Conservation (phyloP, 2,329 filamentous ascomycete genomes). For the Epichloe coenophiala region DNA sequence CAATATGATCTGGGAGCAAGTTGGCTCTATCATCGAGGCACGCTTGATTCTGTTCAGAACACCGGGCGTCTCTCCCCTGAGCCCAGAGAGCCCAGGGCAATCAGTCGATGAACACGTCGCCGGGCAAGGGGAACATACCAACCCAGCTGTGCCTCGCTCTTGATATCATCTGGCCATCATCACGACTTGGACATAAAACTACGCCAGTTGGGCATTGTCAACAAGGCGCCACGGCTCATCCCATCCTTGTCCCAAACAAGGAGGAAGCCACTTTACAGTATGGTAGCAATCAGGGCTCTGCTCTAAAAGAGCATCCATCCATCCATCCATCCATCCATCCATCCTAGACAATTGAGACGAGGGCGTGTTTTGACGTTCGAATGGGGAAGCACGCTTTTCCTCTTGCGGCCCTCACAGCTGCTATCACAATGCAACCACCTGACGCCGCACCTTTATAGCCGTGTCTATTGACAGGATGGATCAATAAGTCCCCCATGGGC, state of each 20-base stretch:
- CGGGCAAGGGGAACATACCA: too few relatives aligned
- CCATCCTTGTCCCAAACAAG: background rate
- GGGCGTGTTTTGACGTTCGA: background rate
- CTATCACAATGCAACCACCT: background rate
- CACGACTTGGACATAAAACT: background rate
- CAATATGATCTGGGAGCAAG: too few relatives aligned
- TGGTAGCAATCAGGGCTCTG: too few relatives aligned
- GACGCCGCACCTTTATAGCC: background rate
- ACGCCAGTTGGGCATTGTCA: background rate
- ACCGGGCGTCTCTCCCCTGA: too few relatives aligned
- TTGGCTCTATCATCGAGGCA: too few relatives aligned
- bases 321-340: too few relatives aligned
- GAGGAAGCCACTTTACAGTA: too few relatives aligned
- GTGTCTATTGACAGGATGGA: background rate
- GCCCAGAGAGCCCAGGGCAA: too few relatives aligned
- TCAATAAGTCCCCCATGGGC: background rate
- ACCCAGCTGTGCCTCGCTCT: background rate
- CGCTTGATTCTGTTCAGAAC: too few relatives aligned
- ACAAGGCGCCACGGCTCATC: background rate
- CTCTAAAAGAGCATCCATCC: too few relatives aligned
- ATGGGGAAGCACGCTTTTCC: background rate
- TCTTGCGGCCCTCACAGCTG: background rate
- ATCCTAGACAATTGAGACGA: too few relatives aligned
- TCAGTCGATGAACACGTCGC: too few relatives aligned
- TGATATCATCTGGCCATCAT: background rate